phyloP scores from a whole-genome alignment of 2,329 filamentous ascomycete species.

The Colletotrichum coccodes region DNA sequence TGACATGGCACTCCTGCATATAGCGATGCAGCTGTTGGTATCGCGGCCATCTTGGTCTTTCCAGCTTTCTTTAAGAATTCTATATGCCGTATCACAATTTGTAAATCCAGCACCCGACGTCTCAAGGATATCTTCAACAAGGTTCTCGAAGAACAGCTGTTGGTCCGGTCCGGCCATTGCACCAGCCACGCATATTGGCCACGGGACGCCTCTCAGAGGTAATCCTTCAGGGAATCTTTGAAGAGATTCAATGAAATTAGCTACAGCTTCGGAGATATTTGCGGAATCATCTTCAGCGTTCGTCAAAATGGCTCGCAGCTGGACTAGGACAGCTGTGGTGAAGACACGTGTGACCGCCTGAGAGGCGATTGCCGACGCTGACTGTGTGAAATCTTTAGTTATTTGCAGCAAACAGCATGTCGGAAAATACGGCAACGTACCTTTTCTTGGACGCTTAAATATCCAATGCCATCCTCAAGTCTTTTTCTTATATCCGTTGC shows the following conservation, averaged over 20 bases:
- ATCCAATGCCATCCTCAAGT: neutral
- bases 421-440: neutral
- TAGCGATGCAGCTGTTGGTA: neutral
- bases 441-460: neutral
- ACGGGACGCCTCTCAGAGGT: constrained; percentile 16
- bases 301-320: neutral
- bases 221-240: neutral
- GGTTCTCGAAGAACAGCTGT: constrained; percentile 10
- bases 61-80: constrained; percentile 18
- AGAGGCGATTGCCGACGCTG: neutral
- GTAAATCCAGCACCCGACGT: constrained; percentile 10
- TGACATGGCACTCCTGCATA: constrained; percentile 1
- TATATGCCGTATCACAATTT: constrained; percentile 16
- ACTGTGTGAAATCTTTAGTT: neutral
- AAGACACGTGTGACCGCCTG: constrained; percentile 20
- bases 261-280: neutral
- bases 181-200: constrained; percentile 22
- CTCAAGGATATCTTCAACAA: constrained; percentile 12
- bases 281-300: neutral
- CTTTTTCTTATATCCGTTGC: neutral
- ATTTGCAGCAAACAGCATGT: too few relatives aligned
- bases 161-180: constrained; percentile 14
- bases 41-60: neutral
- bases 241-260: constrained; percentile 6
- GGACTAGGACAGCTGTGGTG: constrained; percentile 12